Percentiles rank a stretch among this genome's conserved stretches.
phyloP scores from a whole-genome alignment of 352 stramenopile genomes.

The Globisporangium megalacanthum region DNA sequence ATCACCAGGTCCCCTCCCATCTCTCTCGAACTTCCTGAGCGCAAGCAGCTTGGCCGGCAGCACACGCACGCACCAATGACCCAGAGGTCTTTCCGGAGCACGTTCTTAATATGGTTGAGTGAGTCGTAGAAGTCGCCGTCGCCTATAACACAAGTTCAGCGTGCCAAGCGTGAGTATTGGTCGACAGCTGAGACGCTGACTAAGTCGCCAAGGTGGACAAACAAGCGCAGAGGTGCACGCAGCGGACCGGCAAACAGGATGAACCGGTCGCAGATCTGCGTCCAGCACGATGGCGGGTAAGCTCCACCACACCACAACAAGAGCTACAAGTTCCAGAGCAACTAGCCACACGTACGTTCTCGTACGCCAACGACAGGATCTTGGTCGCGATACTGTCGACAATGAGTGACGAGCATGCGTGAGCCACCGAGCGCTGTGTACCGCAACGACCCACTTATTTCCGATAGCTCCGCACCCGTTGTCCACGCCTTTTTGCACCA shows the following conservation, averaged over 20 bases:
- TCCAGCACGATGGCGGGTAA: constrained; percentile 3
- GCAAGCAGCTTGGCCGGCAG: background rate
- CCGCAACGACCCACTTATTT: constrained; percentile 1
- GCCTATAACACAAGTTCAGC: constrained; percentile 25
- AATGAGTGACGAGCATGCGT: background rate
- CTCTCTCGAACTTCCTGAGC: background rate
- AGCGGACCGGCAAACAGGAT: constrained; percentile 70
- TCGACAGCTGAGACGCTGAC: too few relatives aligned
- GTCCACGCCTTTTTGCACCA: constrained; percentile 84
- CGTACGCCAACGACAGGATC: constrained; percentile 79
- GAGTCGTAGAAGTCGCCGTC: constrained; percentile 87
- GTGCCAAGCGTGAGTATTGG: too few relatives aligned
- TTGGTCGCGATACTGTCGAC: constrained; percentile 73
- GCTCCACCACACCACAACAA: too few relatives aligned
- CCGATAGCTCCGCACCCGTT: constrained; percentile 50
- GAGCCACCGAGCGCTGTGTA: background rate
- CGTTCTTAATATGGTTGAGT: constrained; percentile 73
- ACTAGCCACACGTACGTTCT: constrained; percentile 46
- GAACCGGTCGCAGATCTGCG: constrained; percentile 77
- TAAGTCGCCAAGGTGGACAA: background rate
- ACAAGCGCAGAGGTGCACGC: background rate
- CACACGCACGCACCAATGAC: constrained; percentile 54
- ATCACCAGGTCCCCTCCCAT: background rate
- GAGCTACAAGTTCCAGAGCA: background rate
- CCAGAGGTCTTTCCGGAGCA: constrained; percentile 81